Evolutionary conservation across 106 monocot species (phyloP).

Genomic region (Xerophyta viscosa): DNA sequence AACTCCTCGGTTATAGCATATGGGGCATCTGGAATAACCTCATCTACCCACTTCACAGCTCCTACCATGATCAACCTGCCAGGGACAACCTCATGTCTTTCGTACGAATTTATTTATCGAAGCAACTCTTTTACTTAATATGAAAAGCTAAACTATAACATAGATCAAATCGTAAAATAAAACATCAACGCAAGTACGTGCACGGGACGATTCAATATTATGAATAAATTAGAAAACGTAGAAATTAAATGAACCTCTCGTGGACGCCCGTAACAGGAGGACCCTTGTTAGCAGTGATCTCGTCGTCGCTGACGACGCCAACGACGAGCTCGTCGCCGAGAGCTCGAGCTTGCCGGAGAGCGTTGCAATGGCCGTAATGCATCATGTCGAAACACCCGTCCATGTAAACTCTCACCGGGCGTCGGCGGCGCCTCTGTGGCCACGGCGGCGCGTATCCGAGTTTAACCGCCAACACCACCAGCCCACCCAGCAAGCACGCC

Average conservation of each 20-base stretch:
- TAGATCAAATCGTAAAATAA: no score
- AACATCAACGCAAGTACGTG: no score
- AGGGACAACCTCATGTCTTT: no score
- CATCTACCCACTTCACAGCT: conserved; percentile 94
- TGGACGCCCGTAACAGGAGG: conserved; percentile 82
- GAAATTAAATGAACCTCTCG: conserved; percentile 47
- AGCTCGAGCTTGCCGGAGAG: conserved; percentile 79
- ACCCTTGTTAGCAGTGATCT: conserved; percentile 87
- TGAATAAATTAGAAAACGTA: no score
- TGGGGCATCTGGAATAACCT: conserved; percentile 88
- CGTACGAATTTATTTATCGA: no score
- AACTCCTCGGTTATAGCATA: conserved; percentile 98
- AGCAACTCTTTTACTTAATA: no score
- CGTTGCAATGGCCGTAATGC: conserved; percentile 98
- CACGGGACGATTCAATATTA: no score
- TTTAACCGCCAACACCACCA: conserved; percentile 24
- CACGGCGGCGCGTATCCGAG: conserved; percentile 8
- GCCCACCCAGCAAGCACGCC: conserved; percentile 27
- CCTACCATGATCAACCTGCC: conserved; percentile 90
- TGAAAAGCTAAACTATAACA: no score
- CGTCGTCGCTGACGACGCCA: conserved; percentile 83
- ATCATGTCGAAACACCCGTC: conserved; percentile 99
- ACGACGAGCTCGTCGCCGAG: conserved; percentile 93
- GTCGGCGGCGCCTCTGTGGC: conserved; percentile 1
- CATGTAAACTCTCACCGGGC: conserved; percentile 85